Conservation (phyloP, 768 basidiomycete species). For the Gymnopilus junonius region DNA sequence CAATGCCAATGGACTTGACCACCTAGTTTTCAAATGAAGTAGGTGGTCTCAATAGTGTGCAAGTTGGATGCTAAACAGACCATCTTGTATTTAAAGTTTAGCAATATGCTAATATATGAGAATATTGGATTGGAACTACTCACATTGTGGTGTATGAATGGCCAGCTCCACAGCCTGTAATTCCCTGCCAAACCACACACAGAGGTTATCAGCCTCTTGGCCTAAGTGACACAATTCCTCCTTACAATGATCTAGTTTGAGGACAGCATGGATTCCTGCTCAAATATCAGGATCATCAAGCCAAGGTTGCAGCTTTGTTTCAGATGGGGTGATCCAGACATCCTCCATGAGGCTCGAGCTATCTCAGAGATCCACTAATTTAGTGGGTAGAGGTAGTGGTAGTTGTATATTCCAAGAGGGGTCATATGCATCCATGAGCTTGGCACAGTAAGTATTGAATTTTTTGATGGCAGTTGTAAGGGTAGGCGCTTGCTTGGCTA, state of each 20-base stretch:
- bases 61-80: not conserved
- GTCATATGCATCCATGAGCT: slow-evolving; percentile 23
- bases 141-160: slow-evolving; percentile 22
- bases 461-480: slow-evolving; percentile 31
- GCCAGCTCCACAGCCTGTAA: slow-evolving; percentile 28
- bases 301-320: slow-evolving; percentile 30
- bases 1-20: not conserved
- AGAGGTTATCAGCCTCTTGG: slow-evolving; percentile 37
- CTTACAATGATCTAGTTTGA: slow-evolving; percentile 28
- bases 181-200: slow-evolving; percentile 36
- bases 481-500: slow-evolving; percentile 33
- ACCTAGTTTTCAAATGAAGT: not conserved
- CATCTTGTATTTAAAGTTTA: not conserved
- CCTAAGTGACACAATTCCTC: slow-evolving; percentile 33
- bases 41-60: not conserved
- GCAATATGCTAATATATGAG: too few species aligned
- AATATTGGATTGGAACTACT: too few species aligned
- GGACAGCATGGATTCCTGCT: slow-evolving; percentile 34
- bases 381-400: slow-evolving; percentile 33
- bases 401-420: slow-evolving; percentile 32
- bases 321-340: slow-evolving; percentile 35
- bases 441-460: slow-evolving; percentile 19
- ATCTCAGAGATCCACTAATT: slow-evolving; percentile 30
- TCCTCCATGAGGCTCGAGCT: slow-evolving; percentile 37
- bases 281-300: slow-evolving; percentile 34